Base-by-base conservation (phyloP, 495 filamentous ascomycete genomes). In the Aspergillus coremiiformis region DNA sequence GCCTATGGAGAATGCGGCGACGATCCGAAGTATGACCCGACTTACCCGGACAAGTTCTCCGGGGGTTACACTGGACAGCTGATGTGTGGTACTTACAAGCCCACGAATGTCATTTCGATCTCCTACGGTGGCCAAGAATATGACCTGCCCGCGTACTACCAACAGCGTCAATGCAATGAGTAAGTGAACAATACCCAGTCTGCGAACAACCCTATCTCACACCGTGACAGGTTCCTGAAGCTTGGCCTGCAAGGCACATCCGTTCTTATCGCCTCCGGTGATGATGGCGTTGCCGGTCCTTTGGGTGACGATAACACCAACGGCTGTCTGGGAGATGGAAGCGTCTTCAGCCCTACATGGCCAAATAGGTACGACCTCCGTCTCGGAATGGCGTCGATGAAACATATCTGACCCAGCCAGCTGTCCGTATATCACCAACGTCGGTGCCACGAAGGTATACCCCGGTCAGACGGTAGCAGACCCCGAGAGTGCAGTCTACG, bases 211-310 rank as follows among this genome's bases (percentile, higher is more conserved):
- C n/a, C n/a, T n/a, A n/a, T n/a, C n/a, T n/a, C n/a, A n/a, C n/a
- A n/a, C n/a, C n/a, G n/a, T n/a, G n/a, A n/a, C n/a, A n/a, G n/a
- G n/a, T 82, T 72, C 58, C 75, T 86, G 70, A 86, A 87, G 68
- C 80, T 86, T 6, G 82, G 76, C 2, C 68, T 86, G 20, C 78
- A 78, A 51, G 84, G 84, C 10, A 71, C 83, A 7, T 79, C 80
- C 0, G 67, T 85, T 17, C 56, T 87, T 32, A 78, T 79, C 54
- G 78, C 83, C 0, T 82, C 76, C 0, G 82, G 83, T 8, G 82
- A 85, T 64, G 72, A 68, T 24, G 82, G 83, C 26, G 82, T 84
- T 3, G 78, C 66, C 1, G 74, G 73, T 15, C 69, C 70, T 49
- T 59, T 66, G 11, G 66, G 63, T 10, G 14, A 10, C 32, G 11